Evolutionary conservation across 768 basidiomycete genomes (phyloP), one percentile per base, ranked within the genome.

Genomic region (Hypholoma fasciculare): DNA sequence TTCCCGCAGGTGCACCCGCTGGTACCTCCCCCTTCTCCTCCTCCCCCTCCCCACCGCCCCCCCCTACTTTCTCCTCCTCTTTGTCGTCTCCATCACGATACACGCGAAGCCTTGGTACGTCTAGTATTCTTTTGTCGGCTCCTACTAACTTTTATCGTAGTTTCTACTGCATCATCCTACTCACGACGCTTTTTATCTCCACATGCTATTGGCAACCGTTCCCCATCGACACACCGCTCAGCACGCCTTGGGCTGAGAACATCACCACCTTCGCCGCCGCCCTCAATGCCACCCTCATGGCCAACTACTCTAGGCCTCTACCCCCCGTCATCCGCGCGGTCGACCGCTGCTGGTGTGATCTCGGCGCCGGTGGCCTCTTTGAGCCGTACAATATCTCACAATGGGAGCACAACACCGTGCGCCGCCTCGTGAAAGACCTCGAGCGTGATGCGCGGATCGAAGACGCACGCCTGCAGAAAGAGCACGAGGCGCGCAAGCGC

Each of bases 171-270:
- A 88, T 94, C 54, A 79, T 92, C 20, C 80, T 94, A 19, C 83
- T 94, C 13, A 80, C 85, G 0, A 89, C 92, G n/a, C 80, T 94
- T 49, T 94, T 92, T 69, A 78, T 92, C 59, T 90, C 92, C 14
- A 90, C 92, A 16, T 94, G 92, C 70, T 93, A 93, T 72, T 94
- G 92, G 92, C 89, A 90, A 61, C 90, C 93, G 30, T 84, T 92
- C 56, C 82, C 87, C 20, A 70, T 86, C 48, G 82, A 86, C 59
- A 84, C 81, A 26, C 76, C 81, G 0, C 84, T 93, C 57, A 80
- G 83, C 12, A 69, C 67, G 16, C 87, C 89, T 9, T 91, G 88
- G 88, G 72, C 85, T 4, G 77, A 82, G 47, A 85, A 87, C 65
- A 81, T 90, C 69, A 88, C 86, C 12, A 91, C 90, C 14, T 90